These are phyloP conservation scores for Suillus bovinus DNA, from an alignment of 768 basidiomycete genomes.

Conservation along the genomic window DNA sequence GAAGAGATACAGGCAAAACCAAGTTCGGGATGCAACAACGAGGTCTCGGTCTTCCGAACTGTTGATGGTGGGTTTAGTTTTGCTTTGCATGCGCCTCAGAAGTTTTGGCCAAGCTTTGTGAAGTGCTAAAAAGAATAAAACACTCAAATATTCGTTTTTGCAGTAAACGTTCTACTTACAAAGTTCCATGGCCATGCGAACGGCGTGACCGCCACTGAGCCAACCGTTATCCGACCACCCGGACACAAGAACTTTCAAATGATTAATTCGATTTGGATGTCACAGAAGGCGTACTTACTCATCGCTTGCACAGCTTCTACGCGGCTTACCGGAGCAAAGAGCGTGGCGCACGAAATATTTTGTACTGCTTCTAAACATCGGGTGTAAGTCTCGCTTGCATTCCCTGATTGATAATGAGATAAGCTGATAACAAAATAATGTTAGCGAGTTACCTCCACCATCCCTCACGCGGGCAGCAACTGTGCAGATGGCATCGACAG, in stretches of 20 bases:
- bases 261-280: conserved; percentile 8
- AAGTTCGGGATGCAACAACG: conserved; percentile 80
- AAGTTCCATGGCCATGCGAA: conserved; percentile 93
- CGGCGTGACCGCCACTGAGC: conserved; percentile 94
- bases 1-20: conserved; percentile 93
- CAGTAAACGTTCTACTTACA: conserved; percentile 48
- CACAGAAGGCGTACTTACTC: conserved; percentile 53
- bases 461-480: conserved; percentile 89
- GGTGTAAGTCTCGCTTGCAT: conserved; percentile 70
- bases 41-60: conserved; percentile 71
- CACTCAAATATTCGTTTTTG: not conserved
- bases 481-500: conserved; percentile 91
- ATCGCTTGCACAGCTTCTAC: conserved; percentile 92
- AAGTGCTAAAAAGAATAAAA: conserved; percentile 53
- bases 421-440: conserved; percentile 4
- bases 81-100: conserved; percentile 72
- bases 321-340: conserved; percentile 84
- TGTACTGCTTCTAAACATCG: conserved; percentile 85
- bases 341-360: conserved; percentile 76
- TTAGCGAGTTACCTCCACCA: conserved; percentile 63
- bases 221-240: conserved; percentile 97
- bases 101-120: conserved; percentile 91
- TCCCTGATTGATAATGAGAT: conserved; percentile 43
- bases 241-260: conserved; percentile 71
- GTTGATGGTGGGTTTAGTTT: conserved; percentile 45